Base-by-base conservation (phyloP, 192 early-diverging fungal species). In the Gigaspora rosea region DNA sequence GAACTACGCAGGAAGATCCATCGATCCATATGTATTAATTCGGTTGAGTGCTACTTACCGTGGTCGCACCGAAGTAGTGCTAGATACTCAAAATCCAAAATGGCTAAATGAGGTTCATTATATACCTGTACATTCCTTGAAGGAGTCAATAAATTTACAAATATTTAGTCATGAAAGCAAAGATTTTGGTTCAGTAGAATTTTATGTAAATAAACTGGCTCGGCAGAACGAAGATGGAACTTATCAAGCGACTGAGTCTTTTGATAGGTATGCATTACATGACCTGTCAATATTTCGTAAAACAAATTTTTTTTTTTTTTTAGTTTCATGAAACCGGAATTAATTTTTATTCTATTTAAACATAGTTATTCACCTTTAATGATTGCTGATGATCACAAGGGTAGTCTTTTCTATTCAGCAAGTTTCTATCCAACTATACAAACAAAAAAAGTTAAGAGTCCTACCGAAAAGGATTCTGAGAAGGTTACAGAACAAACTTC, bases 161-260 rank as follows among this genome's bases (percentile, higher is more conserved):
- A 82, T 91, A 20, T 91, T 87, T 84, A 94, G 96, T 79, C 94
- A 83, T 84, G 95, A 96, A 80, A 91, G 95, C 81, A 90, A 91
- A 80, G 83, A 85, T 1, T 78, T 97, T 22, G 95, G 95, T 62
- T 80, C 86, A 61, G 74, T 84, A 15, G 80, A 81, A 15, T 33
- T 85, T 18, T 9, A 10, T 20, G 41, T 80, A 1, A 46, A 77
- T 1, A 49, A 72, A 36, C 48, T 81, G n/a, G 57, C 54, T 46
- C 73, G 71, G 12, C 52, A 78, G 54, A 51, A 69, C 27, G 67
- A 79, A 52, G 78, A 78, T 33, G 72, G 76, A 9, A 59, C 69
- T 66, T 71, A 77, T 73, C 73, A 76, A 66, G 52, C 82, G 20
- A 47, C 33, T 46, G 80, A 54, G 1, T 56, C 33, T 15, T 71